Evolutionary conservation across 345 rosid species (phyloP).

Genomic region (Abelmoschus esculentus): DNA sequence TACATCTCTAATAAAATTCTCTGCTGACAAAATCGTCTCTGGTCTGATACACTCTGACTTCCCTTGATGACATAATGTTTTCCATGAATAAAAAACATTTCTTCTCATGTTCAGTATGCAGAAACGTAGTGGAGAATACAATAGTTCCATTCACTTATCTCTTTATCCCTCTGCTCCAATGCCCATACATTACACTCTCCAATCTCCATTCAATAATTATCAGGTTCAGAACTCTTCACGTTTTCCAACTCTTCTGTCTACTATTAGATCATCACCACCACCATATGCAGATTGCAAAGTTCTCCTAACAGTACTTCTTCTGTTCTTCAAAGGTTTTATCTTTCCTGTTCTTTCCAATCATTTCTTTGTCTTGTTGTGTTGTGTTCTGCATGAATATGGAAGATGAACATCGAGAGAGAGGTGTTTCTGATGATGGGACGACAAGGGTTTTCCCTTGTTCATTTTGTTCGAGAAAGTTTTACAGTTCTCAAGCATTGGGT

Average conservation of each 20-base stretch:
- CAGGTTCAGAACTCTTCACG: slow-evolving; percentile 30
- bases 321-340: neutral
- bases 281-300: neutral
- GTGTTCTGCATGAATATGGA: slow-evolving; percentile 24
- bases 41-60: neutral
- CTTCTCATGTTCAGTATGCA: slow-evolving; percentile 36
- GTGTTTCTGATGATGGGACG: slow-evolving; percentile 11
- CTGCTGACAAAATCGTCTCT: no score
- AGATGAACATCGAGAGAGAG: slow-evolving; percentile 20
- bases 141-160: slow-evolving; percentile 23
- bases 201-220: slow-evolving; percentile 28
- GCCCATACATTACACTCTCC: slow-evolving; percentile 45
- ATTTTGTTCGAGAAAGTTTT: slow-evolving; percentile 76
- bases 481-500: slow-evolving; percentile 88
- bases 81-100: neutral
- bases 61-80: neutral
- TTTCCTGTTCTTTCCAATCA: no score
- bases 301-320: neutral
- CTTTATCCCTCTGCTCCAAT: slow-evolving; percentile 60
- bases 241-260: slow-evolving; percentile 37
- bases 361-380: neutral
- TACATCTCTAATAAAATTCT: no score
- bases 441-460: slow-evolving; percentile 60
- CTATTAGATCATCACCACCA: no score
- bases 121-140: slow-evolving; percentile 18